Conservation (phyloP, 2,329 filamentous ascomycete species). For the Pseudogymnoascus sp. region DNA sequence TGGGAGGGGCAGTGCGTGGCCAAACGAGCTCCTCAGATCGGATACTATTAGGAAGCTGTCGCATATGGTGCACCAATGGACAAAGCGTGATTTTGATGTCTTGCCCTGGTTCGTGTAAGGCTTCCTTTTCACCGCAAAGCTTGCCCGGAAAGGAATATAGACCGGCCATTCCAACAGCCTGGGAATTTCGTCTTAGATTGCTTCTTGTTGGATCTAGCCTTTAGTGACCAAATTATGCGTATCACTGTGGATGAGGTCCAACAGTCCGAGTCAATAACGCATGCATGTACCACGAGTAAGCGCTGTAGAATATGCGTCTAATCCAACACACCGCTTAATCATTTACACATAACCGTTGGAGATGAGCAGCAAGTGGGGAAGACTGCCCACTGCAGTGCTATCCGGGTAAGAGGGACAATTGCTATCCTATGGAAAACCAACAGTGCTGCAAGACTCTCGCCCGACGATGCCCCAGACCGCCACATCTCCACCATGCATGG, state of each 20-base stretch:
- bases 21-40: background rate
- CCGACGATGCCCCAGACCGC: background rate
- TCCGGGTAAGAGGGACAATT: slow-evolving; percentile 5
- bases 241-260: background rate
- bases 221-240: background rate
- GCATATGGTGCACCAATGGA: background rate
- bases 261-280: background rate
- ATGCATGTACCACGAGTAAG: background rate
- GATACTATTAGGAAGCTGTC: background rate
- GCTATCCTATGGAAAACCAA: slow-evolving; percentile 5
- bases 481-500: slow-evolving; percentile 4
- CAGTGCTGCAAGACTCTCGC: slow-evolving; percentile 1
- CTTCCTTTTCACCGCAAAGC: background rate
- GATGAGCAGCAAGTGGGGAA: background rate
- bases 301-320: slow-evolving; percentile 5
- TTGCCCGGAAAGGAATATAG: background rate
- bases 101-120: background rate
- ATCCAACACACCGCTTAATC: background rate
- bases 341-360: slow-evolving; percentile 1
- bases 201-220: slow-evolving; percentile 7
- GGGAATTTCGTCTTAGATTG: background rate
- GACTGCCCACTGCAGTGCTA: background rate
- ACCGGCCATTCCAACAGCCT: slow-evolving; percentile 3
- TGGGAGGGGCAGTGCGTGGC: background rate
- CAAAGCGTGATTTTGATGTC: background rate